Percentiles rank a stretch among this genome's conserved stretches.
phyloP scores from a whole-genome alignment of 2,329 filamentous ascomycete species.

The Ophiocordyceps polyrhachis-furcata region DNA sequence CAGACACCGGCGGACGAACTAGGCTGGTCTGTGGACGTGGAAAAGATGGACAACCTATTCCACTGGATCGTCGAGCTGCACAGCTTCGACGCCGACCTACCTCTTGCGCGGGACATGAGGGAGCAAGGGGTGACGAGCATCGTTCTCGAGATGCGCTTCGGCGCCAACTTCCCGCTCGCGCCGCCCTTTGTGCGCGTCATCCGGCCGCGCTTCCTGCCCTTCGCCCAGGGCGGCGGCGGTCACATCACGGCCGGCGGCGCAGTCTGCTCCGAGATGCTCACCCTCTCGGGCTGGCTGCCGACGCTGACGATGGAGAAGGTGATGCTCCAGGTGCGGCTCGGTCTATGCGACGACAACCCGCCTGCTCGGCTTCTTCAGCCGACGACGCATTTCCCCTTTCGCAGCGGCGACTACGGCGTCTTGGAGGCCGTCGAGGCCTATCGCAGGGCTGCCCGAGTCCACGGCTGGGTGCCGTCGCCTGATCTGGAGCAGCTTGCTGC shows the following conservation, averaged over 20 bases:
- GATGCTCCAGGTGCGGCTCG: conserved; percentile 62
- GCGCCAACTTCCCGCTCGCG: conserved; percentile 52
- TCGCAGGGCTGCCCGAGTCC: conserved; percentile 39
- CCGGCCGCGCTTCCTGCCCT: conserved; percentile 59
- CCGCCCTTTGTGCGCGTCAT: conserved; percentile 77
- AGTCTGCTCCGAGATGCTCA: conserved; percentile 69
- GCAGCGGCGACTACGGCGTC: conserved; percentile 39
- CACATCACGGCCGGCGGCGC: conserved; percentile 74
- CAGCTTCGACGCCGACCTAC: conserved; percentile 51
- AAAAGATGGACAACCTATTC: conserved; percentile 54
- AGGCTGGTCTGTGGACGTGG: conserved; percentile 66
- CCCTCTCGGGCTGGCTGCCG: conserved; percentile 65
- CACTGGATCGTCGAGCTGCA: conserved; percentile 88
- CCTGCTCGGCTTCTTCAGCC: conserved; percentile 53
- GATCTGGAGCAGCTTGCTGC: conserved; percentile 31
- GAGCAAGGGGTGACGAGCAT: conserved; percentile 41
- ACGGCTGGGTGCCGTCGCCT: conserved; percentile 55
- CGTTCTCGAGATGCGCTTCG: conserved; percentile 68
- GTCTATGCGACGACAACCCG: conserved; percentile 50
- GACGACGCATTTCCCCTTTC: not conserved
- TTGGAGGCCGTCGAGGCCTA: conserved; percentile 59
- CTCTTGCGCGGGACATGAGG: conserved; percentile 60
- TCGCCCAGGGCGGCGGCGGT: conserved; percentile 56
- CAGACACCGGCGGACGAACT: conserved; percentile 42
- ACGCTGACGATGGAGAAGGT: conserved; percentile 59